A percentile compares a stretch with the other conserved stretches of the same genome.
Evolutionary conservation across 768 basidiomycete species (phyloP).

Genomic region (Lactarius akahatsu): DNA sequence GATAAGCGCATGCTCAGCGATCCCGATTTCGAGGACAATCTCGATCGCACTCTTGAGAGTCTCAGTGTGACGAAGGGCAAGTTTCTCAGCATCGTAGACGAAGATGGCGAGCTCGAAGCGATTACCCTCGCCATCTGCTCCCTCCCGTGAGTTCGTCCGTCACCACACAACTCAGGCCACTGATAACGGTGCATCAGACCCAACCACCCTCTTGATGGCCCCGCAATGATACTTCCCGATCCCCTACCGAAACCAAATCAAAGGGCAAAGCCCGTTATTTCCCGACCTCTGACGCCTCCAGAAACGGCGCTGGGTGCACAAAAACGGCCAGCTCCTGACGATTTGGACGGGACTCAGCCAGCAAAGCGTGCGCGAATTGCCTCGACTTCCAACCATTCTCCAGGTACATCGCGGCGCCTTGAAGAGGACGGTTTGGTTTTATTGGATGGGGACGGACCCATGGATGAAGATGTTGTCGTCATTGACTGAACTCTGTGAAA

Average conservation of each 20-base stretch:
- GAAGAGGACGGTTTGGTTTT: conserved; percentile 76
- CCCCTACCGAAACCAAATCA: conserved; percentile 59
- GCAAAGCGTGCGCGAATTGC: conserved; percentile 53
- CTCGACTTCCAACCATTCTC: conserved; percentile 40
- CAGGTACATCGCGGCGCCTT: conserved; percentile 61
- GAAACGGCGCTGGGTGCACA: conserved; percentile 46
- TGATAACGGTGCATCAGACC: conserved; percentile 42
- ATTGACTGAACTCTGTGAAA: conserved; percentile 44
- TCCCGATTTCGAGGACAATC: conserved; percentile 92
- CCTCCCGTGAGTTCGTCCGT: conserved; percentile 59
- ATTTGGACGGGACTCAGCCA: conserved; percentile 55
- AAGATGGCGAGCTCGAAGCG: conserved; percentile 74
- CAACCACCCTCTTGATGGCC: conserved; percentile 51
- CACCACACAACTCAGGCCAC: not conserved
- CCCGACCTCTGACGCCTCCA: conserved; percentile 41
- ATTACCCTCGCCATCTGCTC: conserved; percentile 66
- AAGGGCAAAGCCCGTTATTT: conserved; percentile 35
- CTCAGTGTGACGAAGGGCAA: conserved; percentile 78
- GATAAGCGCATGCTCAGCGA: conserved; percentile 85
- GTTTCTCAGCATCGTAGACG: conserved; percentile 87
- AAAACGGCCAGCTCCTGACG: conserved; percentile 60
- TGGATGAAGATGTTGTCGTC: conserved; percentile 53
- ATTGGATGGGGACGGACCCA: conserved; percentile 56
- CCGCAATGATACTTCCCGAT: conserved; percentile 61
- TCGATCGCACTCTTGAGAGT: conserved; percentile 75